Conservation (phyloP, 331 rosid genomes). For the Erythrophleum ivorense region DNA sequence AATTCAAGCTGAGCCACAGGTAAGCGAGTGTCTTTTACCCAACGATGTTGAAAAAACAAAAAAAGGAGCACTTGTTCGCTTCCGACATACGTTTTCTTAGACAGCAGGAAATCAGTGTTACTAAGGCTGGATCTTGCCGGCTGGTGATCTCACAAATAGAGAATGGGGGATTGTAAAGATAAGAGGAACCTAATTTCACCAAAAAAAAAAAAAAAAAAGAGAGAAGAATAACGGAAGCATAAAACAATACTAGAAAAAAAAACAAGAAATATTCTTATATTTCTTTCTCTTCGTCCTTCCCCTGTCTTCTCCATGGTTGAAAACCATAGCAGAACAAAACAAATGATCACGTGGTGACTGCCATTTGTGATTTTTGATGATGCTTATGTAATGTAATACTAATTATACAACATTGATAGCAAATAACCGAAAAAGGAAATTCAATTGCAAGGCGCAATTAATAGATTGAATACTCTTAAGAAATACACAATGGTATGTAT, state of each 20-base stretch:
- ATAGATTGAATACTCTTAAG: neutral
- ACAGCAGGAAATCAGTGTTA: neutral
- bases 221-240: neutral
- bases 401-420: neutral
- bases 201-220: neutral
- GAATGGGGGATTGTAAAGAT: neutral
- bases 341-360: neutral
- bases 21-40: too few relatives aligned
- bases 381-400: neutral
- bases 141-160: neutral
- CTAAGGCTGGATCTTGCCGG: neutral
- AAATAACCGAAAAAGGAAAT: neutral
- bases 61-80: too few relatives aligned
- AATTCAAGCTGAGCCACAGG: neutral
- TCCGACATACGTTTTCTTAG: neutral
- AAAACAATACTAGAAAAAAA: neutral
- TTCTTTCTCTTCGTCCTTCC: neutral
- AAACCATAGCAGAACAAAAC: neutral
- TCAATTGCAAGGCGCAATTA: neutral
- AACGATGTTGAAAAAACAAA: too few relatives aligned
- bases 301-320: neutral
- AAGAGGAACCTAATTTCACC: neutral
- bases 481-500: neutral
- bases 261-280: neutral
- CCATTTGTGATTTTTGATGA: neutral